A percentile compares a stretch with the other conserved stretches of the same genome.
Conservation (phyloP, 2,329 filamentous ascomycete genomes). For the Aphanocladium album region DNA sequence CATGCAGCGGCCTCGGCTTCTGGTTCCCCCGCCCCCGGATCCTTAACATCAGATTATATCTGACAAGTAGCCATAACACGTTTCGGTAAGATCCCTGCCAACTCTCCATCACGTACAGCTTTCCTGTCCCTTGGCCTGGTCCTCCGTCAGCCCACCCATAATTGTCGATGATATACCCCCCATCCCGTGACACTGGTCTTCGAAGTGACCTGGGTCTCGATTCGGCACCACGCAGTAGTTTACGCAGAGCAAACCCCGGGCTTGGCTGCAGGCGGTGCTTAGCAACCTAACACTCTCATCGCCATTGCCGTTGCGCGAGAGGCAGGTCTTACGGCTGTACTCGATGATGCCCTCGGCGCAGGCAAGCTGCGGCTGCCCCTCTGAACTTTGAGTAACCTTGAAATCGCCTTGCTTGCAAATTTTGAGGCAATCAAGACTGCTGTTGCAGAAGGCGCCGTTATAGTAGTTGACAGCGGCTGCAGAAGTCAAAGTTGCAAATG, state of each 20-base stretch:
- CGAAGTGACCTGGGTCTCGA: background rate
- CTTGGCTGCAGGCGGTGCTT: background rate
- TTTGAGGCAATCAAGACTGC: conserved; percentile 4
- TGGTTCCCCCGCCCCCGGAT: background rate
- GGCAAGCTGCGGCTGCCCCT: background rate
- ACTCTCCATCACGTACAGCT: background rate
- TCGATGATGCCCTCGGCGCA: conserved; percentile 8
- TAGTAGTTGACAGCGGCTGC: background rate
- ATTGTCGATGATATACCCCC: conserved; percentile 1
- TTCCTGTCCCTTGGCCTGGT: conserved; percentile 7
- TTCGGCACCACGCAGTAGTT: conserved; percentile 6
- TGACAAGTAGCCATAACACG: too few relatives aligned
- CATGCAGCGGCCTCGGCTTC: background rate
- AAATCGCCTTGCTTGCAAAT: conserved; percentile 7
- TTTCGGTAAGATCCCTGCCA: too few relatives aligned
- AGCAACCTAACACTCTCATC: background rate
- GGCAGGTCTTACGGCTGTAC: conserved; percentile 10
- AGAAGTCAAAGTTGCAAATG: background rate
- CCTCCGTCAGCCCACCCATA: conserved; percentile 8
- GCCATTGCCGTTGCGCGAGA: conserved; percentile 1
- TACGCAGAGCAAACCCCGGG: background rate
- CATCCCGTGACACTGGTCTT: background rate
- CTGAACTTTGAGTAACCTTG: background rate
- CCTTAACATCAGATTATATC: background rate
- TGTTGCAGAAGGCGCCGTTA: conserved; percentile 3